Evolutionary conservation across 257 asterid species (phyloP).

Genomic region (Nicotiana tomentosiformis): DNA sequence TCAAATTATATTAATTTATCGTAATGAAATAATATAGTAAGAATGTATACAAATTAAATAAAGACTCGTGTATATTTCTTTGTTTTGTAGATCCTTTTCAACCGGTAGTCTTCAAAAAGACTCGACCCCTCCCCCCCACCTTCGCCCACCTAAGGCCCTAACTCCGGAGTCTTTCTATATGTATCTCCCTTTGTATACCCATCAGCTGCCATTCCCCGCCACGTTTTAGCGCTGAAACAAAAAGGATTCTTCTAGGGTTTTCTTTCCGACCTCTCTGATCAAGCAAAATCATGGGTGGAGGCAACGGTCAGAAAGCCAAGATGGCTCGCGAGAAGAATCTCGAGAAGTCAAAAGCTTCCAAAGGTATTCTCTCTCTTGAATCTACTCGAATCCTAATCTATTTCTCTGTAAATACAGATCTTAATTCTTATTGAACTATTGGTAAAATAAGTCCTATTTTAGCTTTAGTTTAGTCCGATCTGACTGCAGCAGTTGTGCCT

Average conservation of each 20-base stretch:
- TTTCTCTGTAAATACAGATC: background rate
- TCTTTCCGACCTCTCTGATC: background rate
- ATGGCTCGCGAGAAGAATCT: constrained; percentile 81
- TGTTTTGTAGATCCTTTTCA: no score
- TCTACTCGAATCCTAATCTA: background rate
- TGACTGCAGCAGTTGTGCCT: background rate
- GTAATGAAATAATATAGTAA: no score
- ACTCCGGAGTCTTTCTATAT: no score
- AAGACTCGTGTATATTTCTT: no score
- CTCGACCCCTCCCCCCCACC: no score
- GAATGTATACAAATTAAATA: no score
- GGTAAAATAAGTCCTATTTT: background rate
- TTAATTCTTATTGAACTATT: background rate
- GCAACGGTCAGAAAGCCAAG: constrained; percentile 75
- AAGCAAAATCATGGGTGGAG: constrained; percentile 60
- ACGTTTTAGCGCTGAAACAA: background rate
- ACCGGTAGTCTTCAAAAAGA: no score
- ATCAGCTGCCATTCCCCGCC: background rate
- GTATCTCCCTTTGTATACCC: background rate
- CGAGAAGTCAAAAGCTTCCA: constrained; percentile 51
- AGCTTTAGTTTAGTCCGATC: background rate
- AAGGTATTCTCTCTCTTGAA: background rate
- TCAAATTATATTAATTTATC: no score
- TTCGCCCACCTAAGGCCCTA: no score
- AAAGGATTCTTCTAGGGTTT: background rate